Conservation (phyloP, 2,329 filamentous ascomycete species). For the Cercospora sp. region DNA sequence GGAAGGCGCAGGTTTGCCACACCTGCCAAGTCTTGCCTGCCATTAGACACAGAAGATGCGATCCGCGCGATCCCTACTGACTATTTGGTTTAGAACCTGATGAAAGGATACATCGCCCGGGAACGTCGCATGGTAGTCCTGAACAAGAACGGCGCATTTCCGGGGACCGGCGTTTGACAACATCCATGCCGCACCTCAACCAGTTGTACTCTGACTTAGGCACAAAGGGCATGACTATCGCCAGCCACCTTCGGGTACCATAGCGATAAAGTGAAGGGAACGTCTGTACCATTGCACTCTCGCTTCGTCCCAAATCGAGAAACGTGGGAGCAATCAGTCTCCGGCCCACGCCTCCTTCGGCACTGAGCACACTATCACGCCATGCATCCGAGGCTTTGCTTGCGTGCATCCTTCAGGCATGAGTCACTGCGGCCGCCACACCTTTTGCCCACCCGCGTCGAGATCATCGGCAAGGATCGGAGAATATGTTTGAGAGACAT, state of each 20-base stretch:
- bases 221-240: background rate
- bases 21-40: background rate
- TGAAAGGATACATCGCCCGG: constrained; percentile 97
- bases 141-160: constrained; percentile 88
- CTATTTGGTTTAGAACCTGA: constrained; percentile 68
- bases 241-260: background rate
- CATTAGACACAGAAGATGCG: background rate
- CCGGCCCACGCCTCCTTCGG: constrained; percentile 2
- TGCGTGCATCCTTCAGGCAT: constrained; percentile 2
- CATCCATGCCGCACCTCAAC: background rate
- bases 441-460: background rate
- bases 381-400: background rate
- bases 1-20: constrained; percentile 13
- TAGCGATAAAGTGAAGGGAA: background rate
- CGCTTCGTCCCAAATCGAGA: background rate
- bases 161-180: constrained; percentile 71
- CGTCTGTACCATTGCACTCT: background rate
- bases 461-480: constrained; percentile 5
- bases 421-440: constrained; percentile 1
- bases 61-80: background rate
- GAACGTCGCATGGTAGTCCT: constrained; percentile 87
- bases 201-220: background rate
- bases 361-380: background rate
- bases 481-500: constrained; percentile 1
- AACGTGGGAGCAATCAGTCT: background rate